Base-by-base conservation (phyloP, 805 yeast species). In the Candida morakotiae region DNA sequence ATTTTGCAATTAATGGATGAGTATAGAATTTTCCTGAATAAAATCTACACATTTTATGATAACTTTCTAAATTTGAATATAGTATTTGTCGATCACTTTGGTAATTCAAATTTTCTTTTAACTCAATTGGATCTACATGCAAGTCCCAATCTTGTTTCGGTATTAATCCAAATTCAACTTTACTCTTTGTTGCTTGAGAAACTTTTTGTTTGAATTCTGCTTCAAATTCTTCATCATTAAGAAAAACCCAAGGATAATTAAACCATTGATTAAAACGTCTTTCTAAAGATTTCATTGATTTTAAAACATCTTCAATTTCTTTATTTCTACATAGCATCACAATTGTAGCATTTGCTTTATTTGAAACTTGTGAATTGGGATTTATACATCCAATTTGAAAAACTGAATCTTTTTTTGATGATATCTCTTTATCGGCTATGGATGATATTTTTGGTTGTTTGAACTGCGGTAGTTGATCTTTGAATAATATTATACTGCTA, bases 21-120 rank as follows among this genome's bases (percentile, higher is more conserved):
- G 81, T 76, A 62, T 77, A 87, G 53, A 91, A 91, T 40, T 70
- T 69, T 1, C 96, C 95, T 0, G 94, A 79, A 54, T 85, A 87
- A 56, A 81, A 89, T n/a, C 96, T 72, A 56, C 98, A 91, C 98
- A 91, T 91, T 53, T 84, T 83, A 58, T 91, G 97, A 55, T 91
- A 93, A 5, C 91, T 77, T 35, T 74, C 81, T 68, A 80, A 60
- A 41, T 77, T 80, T 0, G 96, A 98, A 56, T 93, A 89, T 75
- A 86, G 73, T 41, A 91, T 79, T 1, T 79, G 80, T 25, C 87
- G 62, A 59, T 89, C 96, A 21, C 94, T 95, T 57, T 89, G 96
- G 13, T 67, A 62, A 27, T 79, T 73, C 10, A 89, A 70, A 11
- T 68, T 66, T 53, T 85, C 88, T 20, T 69, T 50, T 39, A 83